phyloP scores from a whole-genome alignment of 1,284 basidiomycete species.

The Filobasidium uniguttulatum region DNA sequence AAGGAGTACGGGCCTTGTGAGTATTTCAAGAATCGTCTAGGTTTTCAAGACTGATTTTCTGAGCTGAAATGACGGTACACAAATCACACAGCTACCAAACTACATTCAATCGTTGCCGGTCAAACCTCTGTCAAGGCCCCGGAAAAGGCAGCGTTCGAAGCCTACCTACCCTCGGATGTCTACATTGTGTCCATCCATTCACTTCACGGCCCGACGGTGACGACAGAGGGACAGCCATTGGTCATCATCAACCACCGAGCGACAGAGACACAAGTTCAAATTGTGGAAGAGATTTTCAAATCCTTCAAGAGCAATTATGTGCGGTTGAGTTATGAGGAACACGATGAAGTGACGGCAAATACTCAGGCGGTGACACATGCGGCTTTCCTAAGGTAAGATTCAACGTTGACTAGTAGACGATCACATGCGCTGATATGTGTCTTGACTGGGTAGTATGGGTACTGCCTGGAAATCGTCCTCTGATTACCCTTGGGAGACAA shows the following conservation, averaged over 20 bases:
- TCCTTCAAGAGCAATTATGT: conserved; percentile 80
- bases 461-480: conserved; percentile 75
- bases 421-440: no score
- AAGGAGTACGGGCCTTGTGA: conserved; percentile 77
- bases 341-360: conserved; percentile 91
- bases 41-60: background rate
- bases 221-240: conserved; percentile 84
- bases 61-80: background rate
- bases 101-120: conserved; percentile 81
- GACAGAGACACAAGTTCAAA: conserved; percentile 52
- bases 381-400: conserved; percentile 72
- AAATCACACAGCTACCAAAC: conserved; percentile 61
- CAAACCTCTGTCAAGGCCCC: conserved; percentile 97
- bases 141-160: conserved; percentile 79
- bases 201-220: conserved; percentile 83
- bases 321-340: conserved; percentile 86
- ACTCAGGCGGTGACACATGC: conserved; percentile 97
- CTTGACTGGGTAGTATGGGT: conserved; percentile 63
- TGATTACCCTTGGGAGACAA: conserved; percentile 87
- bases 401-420: background rate
- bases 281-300: conserved; percentile 72
- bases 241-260: conserved; percentile 82
- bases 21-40: conserved; percentile 21
- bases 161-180: conserved; percentile 69
- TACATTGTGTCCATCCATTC: conserved; percentile 89